Conservation (phyloP, 2,329 filamentous ascomycete genomes). For the Corinectria fuckeliana region DNA sequence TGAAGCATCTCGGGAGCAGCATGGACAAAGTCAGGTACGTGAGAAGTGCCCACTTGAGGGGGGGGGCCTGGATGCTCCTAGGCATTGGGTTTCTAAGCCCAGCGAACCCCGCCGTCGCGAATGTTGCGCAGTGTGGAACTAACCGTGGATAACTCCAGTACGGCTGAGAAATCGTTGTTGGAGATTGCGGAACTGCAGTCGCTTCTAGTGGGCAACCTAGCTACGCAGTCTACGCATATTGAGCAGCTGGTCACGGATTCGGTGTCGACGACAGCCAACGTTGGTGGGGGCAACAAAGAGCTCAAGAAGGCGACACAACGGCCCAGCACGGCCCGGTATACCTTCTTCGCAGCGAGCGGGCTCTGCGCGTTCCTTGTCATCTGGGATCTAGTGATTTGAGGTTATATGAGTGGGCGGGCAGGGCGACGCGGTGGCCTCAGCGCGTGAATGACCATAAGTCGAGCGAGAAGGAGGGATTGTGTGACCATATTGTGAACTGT, state of each 20-base stretch:
- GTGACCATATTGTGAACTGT: slow-evolving; percentile 13
- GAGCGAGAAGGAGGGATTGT: slow-evolving; percentile 1
- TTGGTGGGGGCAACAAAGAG: slow-evolving; percentile 89
- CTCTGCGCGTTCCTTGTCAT: slow-evolving; percentile 76
- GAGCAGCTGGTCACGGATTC: slow-evolving; percentile 88
- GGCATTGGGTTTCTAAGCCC: slow-evolving; percentile 6
- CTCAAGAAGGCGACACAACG: slow-evolving; percentile 81
- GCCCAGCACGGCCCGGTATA: slow-evolving; percentile 75
- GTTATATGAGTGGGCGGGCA: slow-evolving; percentile 7
- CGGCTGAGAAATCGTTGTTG: slow-evolving; percentile 85
- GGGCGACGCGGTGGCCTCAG: slow-evolving; percentile 1
- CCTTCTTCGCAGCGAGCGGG: slow-evolving; percentile 81
- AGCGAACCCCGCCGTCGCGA: slow-evolving; percentile 7
- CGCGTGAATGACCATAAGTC: slow-evolving; percentile 1
- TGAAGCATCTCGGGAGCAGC: slow-evolving; percentile 93
- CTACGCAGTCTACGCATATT: slow-evolving; percentile 86
- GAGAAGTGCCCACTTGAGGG: slow-evolving; percentile 2
- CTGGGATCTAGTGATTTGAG: slow-evolving; percentile 73
- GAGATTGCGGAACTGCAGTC: slow-evolving; percentile 95
- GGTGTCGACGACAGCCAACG: slow-evolving; percentile 80
- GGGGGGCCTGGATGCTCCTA: not conserved
- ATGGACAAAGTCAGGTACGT: slow-evolving; percentile 90
- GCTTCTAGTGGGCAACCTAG: slow-evolving; percentile 83
- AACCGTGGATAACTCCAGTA: slow-evolving; percentile 55
- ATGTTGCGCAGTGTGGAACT: slow-evolving; percentile 22